Conservation (phyloP, 192 early-diverging fungal species). For the Martensiomyces pterosporus region DNA sequence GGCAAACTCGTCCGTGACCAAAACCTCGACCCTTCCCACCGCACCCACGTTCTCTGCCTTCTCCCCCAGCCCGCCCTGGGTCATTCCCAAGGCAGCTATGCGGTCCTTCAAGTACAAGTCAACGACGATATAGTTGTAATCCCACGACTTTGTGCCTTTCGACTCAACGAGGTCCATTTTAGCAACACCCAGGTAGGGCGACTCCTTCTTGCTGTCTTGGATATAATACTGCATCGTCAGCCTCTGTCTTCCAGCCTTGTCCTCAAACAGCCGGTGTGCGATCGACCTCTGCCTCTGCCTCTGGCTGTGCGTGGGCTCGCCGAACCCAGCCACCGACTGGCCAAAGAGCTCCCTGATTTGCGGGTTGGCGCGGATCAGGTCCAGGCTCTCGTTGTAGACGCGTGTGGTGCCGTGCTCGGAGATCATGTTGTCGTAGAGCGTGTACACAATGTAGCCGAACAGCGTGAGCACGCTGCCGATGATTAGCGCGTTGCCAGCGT, state of each 20-base stretch:
- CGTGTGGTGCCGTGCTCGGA: constrained; percentile 34
- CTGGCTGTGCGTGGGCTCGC: constrained; percentile 43
- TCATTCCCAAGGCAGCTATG: no score
- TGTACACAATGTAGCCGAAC: constrained; percentile 41
- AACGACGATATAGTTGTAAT: constrained; percentile 37
- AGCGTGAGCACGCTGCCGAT: constrained; percentile 34
- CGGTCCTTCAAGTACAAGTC: constrained; percentile 16
- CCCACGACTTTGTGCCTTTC: constrained; percentile 15
- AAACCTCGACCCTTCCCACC: constrained; percentile 19
- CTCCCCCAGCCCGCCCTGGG: background rate
- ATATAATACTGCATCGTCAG: constrained; percentile 39
- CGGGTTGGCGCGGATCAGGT: constrained; percentile 34
- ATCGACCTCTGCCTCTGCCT: constrained; percentile 38
- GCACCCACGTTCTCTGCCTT: background rate
- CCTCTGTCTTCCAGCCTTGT: constrained; percentile 10
- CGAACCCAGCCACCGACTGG: constrained; percentile 17
- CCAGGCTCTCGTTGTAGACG: constrained; percentile 44
- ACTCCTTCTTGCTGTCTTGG: constrained; percentile 2
- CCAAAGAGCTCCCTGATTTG: constrained; percentile 29
- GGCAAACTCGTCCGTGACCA: constrained; percentile 40
- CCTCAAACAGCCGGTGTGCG: constrained; percentile 23
- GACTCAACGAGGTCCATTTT: constrained; percentile 23
- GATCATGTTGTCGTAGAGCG: constrained; percentile 41
- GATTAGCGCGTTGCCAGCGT: constrained; percentile 22
- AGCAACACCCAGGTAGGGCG: constrained; percentile 15